These are phyloP conservation scores for Staphylotrichum longicolle DNA, from an alignment of 495 filamentous ascomycete genomes.

Conservation along the genomic window DNA sequence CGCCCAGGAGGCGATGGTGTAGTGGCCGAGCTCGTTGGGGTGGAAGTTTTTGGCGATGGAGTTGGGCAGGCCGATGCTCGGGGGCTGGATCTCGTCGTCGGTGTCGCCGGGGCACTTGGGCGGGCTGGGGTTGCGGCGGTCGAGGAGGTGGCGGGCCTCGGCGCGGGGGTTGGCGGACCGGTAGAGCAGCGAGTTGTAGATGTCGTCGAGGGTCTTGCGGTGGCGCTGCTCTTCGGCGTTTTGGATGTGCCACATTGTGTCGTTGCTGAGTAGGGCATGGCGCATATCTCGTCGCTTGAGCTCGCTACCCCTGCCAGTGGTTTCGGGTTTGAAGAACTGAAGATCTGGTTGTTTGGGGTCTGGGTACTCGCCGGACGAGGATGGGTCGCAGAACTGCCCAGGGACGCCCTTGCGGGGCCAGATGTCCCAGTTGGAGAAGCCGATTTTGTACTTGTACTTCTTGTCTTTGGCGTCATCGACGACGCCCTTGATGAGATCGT, in stretches of 20 bases:
- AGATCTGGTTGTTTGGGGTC: slow-evolving; percentile 30
- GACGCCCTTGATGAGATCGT: slow-evolving; percentile 21
- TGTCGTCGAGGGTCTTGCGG: neutral
- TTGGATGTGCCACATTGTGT: neutral
- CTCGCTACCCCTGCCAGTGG: neutral
- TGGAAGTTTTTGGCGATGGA: slow-evolving; percentile 31
- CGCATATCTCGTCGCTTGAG: neutral
- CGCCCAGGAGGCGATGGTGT: slow-evolving; percentile 27
- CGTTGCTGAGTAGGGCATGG: neutral
- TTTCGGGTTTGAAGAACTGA: slow-evolving; percentile 28
- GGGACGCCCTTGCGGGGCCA: slow-evolving; percentile 19
- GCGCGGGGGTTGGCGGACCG: slow-evolving; percentile 20
- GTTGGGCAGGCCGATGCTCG: slow-evolving; percentile 26
- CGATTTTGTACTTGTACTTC: slow-evolving; percentile 18
- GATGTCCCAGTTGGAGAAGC: slow-evolving; percentile 29
- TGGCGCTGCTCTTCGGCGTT: neutral
- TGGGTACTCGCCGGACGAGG: slow-evolving; percentile 20
- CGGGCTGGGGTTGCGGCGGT: slow-evolving; percentile 9
- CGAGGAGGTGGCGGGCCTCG: slow-evolving; percentile 11
- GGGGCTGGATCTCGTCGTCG: neutral
- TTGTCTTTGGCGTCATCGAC: slow-evolving; percentile 14
- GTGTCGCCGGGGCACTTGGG: slow-evolving; percentile 23
- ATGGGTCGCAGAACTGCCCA: slow-evolving; percentile 32
- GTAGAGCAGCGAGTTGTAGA: slow-evolving; percentile 20
- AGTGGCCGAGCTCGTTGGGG: slow-evolving; percentile 30